Conservation (phyloP, 2,329 filamentous ascomycete genomes). For the Colletotrichum sp. region DNA sequence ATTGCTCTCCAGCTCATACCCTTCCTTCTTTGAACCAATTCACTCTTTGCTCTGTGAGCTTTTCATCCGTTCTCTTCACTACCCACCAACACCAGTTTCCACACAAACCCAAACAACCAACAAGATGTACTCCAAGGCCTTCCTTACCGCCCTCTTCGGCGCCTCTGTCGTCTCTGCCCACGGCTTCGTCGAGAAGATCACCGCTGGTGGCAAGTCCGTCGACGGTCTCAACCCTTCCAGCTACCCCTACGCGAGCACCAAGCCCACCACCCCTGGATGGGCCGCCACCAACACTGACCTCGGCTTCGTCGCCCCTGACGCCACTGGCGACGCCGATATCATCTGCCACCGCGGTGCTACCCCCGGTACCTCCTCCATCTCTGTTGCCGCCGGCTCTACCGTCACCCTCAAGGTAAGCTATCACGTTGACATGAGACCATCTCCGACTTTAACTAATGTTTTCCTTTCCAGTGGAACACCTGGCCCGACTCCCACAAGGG, state of each 20-base stretch:
- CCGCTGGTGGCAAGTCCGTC: slow-evolving; percentile 34
- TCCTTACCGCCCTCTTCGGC: slow-evolving; percentile 23
- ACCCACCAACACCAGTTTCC: background rate
- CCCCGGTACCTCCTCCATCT: slow-evolving; percentile 41
- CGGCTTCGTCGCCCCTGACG: slow-evolving; percentile 49
- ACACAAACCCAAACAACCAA: background rate
- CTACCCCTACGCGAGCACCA: slow-evolving; percentile 23
- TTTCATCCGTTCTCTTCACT: slow-evolving; percentile 4
- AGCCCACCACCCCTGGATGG: slow-evolving; percentile 31
- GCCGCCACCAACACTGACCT: slow-evolving; percentile 35
- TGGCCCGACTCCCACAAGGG: slow-evolving; percentile 70
- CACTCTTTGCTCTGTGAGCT: slow-evolving; percentile 21
- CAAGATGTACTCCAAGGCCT: slow-evolving; percentile 21
- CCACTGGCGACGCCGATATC: slow-evolving; percentile 44
- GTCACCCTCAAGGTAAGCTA: slow-evolving; percentile 52
- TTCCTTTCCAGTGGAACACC: slow-evolving; percentile 51
- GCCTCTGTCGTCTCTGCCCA: slow-evolving; percentile 32
- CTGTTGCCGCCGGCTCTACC: slow-evolving; percentile 62
- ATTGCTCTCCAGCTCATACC: slow-evolving; percentile 5
- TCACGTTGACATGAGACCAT: accelerated
- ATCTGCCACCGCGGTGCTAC: slow-evolving; percentile 52
- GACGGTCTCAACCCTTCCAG: slow-evolving; percentile 28
- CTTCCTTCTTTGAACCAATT: slow-evolving; percentile 1
- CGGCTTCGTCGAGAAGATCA: slow-evolving; percentile 33
- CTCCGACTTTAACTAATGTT: background rate